These are phyloP conservation scores for Candida neerlandica DNA, from an alignment of 1,139 yeast genomes.

Conservation along the genomic window DNA sequence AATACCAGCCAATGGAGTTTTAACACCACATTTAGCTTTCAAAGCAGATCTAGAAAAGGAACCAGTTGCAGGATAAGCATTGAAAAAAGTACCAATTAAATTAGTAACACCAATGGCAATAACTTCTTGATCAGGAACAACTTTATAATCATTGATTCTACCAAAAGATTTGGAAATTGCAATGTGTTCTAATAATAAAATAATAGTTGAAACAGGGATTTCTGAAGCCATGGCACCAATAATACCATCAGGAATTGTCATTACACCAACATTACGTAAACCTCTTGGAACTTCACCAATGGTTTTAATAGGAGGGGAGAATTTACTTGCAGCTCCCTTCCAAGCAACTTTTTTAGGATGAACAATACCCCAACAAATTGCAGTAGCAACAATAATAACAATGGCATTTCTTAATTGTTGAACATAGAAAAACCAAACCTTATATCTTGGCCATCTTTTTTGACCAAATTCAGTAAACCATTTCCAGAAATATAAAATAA, in stretches of 20 bases:
- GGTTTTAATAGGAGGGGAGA: conserved; percentile 56
- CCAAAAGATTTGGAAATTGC: conserved; percentile 95
- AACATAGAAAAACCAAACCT: conserved; percentile 62
- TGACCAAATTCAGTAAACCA: conserved; percentile 56
- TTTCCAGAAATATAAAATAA: conserved; percentile 71
- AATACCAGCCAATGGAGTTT: conserved; percentile 92
- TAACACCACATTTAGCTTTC: conserved; percentile 93
- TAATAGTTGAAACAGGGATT: conserved; percentile 81
- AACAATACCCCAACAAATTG: conserved; percentile 69
- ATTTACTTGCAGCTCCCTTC: conserved; percentile 32
- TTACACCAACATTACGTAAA: conserved; percentile 72
- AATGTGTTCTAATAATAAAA: conserved; percentile 85
- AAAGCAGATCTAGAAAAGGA: conserved; percentile 94
- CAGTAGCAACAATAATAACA: conserved; percentile 74
- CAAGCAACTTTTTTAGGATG: conserved; percentile 66
- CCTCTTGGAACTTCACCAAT: conserved; percentile 85
- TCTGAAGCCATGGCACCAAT: conserved; percentile 67
- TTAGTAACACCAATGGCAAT: conserved; percentile 94
- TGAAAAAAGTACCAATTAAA: conserved; percentile 86
- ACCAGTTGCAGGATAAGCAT: conserved; percentile 95
- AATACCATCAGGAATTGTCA: conserved; percentile 65
- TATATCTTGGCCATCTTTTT: conserved; percentile 64
- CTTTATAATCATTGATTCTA: conserved; percentile 85
- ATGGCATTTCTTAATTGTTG: conserved; percentile 82
- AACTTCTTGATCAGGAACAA: conserved; percentile 90